Conservation (phyloP, 2,329 filamentous ascomycete species). For the Ceratocystiopsis brevicomis region DNA sequence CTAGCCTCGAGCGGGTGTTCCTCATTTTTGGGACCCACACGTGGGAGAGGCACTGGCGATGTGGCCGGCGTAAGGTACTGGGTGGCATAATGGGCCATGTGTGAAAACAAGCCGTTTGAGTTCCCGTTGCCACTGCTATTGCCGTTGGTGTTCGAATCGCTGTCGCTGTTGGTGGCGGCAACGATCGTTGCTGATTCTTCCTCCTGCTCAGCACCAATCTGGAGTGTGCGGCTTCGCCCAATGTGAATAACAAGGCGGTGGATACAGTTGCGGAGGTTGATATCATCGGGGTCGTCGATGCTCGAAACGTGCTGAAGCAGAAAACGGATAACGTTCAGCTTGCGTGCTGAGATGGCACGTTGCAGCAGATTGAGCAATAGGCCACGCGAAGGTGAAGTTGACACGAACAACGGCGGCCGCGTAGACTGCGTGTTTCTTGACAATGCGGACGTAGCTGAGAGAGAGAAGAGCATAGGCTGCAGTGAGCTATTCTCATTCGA, state of each 20-base stretch:
- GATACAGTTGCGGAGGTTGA: conserved; percentile 84
- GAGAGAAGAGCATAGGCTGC: too few relatives aligned
- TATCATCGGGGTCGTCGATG: conserved; percentile 74
- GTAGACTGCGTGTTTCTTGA: background rate
- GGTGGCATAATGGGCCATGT: conserved; percentile 34
- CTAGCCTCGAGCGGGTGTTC: conserved; percentile 44
- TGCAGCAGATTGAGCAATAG: conserved; percentile 68
- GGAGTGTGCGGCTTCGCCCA: conserved; percentile 40
- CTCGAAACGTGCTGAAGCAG: conserved; percentile 50
- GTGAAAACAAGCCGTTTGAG: conserved; percentile 23
- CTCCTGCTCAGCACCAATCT: too few relatives aligned
- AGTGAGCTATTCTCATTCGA: background rate
- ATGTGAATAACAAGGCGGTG: conserved; percentile 87
- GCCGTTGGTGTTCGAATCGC: conserved; percentile 8
- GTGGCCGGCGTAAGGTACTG: conserved; percentile 68
- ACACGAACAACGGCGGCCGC: background rate
- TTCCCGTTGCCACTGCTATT: conserved; percentile 28
- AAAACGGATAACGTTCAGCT: conserved; percentile 49
- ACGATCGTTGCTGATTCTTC: too few relatives aligned
- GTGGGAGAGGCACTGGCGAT: conserved; percentile 42
- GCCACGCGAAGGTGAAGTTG: conserved; percentile 28
- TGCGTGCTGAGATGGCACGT: conserved; percentile 51
- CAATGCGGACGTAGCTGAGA: background rate
- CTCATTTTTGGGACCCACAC: conserved; percentile 46
- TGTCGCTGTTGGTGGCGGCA: too few relatives aligned